Evolutionary conservation across 2,329 filamentous ascomycete species (phyloP), one percentile per base, ranked within the genome.

Genomic region (Cordyceps farinosa): DNA sequence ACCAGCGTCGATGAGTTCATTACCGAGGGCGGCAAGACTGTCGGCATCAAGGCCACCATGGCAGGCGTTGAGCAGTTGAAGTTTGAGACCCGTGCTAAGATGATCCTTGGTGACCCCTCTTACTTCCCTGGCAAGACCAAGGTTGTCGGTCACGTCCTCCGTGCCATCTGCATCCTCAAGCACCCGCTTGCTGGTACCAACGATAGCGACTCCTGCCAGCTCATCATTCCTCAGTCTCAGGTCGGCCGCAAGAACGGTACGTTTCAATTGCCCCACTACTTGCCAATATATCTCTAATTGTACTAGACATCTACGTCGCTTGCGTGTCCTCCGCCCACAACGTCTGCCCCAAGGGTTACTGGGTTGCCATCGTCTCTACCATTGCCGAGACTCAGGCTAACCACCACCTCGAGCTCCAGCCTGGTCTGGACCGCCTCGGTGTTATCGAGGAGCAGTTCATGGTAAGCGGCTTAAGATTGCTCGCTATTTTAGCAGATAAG

Each of bases 261-360:
- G 87, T 73, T 11, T 54, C 13, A 5, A 50, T 34, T 15, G 27
- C 8, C 7, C 10, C 15, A 17, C 40, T 50, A 48, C 2, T 0
- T 17, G 1, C 17, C 30, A 15, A 15, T 3, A 15, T 6, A 7
- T 15, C 42, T 17, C 65, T 70, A 58, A 71, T 47, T 29, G 13
- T 29, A 8, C 11, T 15, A 95, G 92, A 98, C 74, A 93, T 99
- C 73, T 99, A 99, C 84, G 89, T 99, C 74, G 94, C 95, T 63
- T 90, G 95, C 76, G 92, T 99, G 65, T 97, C 93, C 1, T 92
- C 91, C 45, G 91, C 93, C 44, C 96, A 99, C 82, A 98, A 96
- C 72, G 96, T 99, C 70, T 98, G 94, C 82, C 95, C 96, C 72
- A 96, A 97, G 85, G 94, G 94, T 66, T 98, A 97, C 86, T 99